Base-by-base conservation (phyloP, 495 filamentous ascomycete species). In the Aspergillus coremiiformis region DNA sequence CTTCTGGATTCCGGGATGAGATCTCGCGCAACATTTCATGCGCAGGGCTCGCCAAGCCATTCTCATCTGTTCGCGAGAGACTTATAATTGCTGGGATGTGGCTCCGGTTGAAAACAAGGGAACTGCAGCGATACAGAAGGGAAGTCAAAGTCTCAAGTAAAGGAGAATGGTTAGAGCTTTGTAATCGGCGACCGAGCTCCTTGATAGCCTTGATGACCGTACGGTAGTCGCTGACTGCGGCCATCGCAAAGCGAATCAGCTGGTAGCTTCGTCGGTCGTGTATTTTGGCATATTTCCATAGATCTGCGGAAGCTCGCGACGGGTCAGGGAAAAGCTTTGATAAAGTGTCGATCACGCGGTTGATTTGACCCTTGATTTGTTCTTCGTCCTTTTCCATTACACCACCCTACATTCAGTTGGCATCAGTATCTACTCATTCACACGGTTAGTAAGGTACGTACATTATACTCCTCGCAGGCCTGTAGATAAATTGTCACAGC, bases 11-110 rank as follows among this genome's bases (percentile, higher is more conserved):
- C 19, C 79, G 81, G 37, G 85, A 81, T 0, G 93, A 96, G 26
- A 99, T 95, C 60, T 97, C 88, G 61, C 90, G 92, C 22, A 96
- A 77, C 41, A 97, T 80, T 62, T 95, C 89, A 56, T 96, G 90
- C 7, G 93, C 93, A 0, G 87, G 80, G 8, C 78, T 69, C 14
- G 86, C 87, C 53, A 97, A 70, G 1, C 80, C 80, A 33, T 89
- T 79, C 56, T 90, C 84, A 61, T 96, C 85, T 3, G 83, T 87
- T 53, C 86, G 82, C 0, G 90, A 88, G 55, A 85, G 85, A 50
- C 87, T 84, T 76, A 96, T 87, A 56, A 96, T 90, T 1, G 88
- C 83, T 1, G 91, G 83, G 10, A 97, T 84, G 58, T 97, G 92
- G 62, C 90, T 96, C 52, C 85, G 83, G 71, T 97, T 99, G 71